Conservation (phyloP, 495 filamentous ascomycete species). For the Penicillium lividum region DNA sequence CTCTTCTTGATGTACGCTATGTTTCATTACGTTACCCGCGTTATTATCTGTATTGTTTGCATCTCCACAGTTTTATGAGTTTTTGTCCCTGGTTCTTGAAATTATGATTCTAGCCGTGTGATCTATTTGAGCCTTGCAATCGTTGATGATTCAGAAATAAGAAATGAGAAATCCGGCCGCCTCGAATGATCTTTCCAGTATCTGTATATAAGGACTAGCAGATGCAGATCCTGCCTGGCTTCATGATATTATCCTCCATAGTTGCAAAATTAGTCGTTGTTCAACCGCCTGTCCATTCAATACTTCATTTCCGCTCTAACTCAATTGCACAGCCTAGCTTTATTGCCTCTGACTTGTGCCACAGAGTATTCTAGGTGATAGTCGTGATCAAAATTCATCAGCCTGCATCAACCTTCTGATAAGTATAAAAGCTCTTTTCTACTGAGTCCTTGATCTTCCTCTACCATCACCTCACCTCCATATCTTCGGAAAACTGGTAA, state of each 20-base stretch:
- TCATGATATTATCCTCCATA: background rate
- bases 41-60: constrained; percentile 20
- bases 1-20: background rate
- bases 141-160: constrained; percentile 33
- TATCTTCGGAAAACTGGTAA: background rate
- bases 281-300: too few species aligned
- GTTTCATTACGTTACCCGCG: constrained; percentile 2
- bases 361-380: background rate
- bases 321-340: too few species aligned
- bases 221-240: background rate
- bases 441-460: background rate
- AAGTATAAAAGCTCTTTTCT: background rate
- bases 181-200: constrained; percentile 28
- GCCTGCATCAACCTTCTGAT: background rate
- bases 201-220: background rate
- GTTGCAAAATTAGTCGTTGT: too few species aligned
- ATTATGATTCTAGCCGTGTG: background rate
- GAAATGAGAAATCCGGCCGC: constrained; percentile 49
- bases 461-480: background rate
- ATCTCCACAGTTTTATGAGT: constrained; percentile 21
- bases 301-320: too few species aligned
- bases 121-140: constrained; percentile 8
- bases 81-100: constrained; percentile 18
- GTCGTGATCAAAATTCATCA: background rate
- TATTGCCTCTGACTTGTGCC: too few species aligned